Base-by-base conservation (phyloP, 352 stramenopile species). In the Pythium rhizo-oryzae region DNA sequence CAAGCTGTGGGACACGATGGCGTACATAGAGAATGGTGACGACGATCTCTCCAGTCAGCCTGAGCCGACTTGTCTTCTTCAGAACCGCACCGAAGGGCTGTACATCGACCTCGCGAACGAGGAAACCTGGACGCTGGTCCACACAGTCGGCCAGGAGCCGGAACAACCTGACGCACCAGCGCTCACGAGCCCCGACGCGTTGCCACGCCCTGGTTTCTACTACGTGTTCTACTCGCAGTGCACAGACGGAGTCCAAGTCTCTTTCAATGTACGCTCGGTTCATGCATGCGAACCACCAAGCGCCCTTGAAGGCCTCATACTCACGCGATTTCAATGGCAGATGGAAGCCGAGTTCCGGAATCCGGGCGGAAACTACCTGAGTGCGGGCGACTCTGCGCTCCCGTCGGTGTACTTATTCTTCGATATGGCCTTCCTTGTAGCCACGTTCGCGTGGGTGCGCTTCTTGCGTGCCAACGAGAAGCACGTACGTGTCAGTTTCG, bases 221-320 rank as follows among this genome's bases (percentile, higher is more conserved):
- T 94, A 96, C 59, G 62, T 97, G n/a, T 89, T 97, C 53, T 97
- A 91, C 69, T 89, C 79, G 19, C 84, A 93, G 16, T 97, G 92
- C 74, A 84, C 75, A 0, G 70, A 70, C 28, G 78, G 87, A 33
- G 70, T 97, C 59, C 69, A 87, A 49, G 80, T 97, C 11, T 89
- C 96, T 2, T 98, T 98, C 74, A 89, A 97, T 21, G 85, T 93
- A 70, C 68, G 74, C 59, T 47, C 41, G 4, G 2, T 7, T 15
- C 41, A 24, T 25, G 24, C 30, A 19, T 18, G 35, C 28, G 6
- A 7, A 33, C 28, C 28, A n/a, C n/a, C n/a, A n/a, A n/a, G n/a
- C n/a, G n/a, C n/a, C n/a, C n/a, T n/a, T n/a, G n/a, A n/a, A n/a
- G n/a, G n/a, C n/a, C n/a, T n/a, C 41, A n/a, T n/a, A 47, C 41